These are phyloP conservation scores for Breviolum minutum DNA, from an alignment of 73 alveolate genomes.

Conservation along the genomic window DNA sequence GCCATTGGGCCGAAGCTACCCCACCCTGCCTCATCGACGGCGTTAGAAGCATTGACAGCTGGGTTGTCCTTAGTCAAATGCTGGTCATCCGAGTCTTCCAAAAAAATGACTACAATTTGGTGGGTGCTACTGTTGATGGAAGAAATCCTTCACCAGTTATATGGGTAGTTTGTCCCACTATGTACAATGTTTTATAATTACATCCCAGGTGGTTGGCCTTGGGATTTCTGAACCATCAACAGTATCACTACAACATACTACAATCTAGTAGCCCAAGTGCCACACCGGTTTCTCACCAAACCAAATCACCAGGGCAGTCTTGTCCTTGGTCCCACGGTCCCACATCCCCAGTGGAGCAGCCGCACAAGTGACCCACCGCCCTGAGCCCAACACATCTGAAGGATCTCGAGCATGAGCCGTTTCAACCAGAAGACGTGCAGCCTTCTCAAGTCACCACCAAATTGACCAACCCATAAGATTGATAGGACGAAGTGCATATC, in stretches of 20 bases:
- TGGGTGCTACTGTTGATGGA: no score
- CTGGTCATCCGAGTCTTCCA: background rate
- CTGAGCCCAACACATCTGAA: constrained; percentile 1
- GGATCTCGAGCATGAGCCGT: constrained; percentile 72
- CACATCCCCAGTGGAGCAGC: background rate
- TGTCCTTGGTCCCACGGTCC: constrained; percentile 12
- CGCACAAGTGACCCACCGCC: background rate
- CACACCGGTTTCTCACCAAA: constrained; percentile 50
- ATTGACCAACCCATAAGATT: background rate
- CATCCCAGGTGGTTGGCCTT: no score
- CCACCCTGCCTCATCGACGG: background rate
- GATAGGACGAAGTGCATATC: no score
- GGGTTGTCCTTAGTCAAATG: background rate
- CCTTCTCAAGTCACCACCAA: background rate
- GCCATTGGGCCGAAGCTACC: no score
- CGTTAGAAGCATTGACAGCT: background rate
- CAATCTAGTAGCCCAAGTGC: background rate
- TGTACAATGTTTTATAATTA: no score
- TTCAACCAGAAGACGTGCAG: constrained; percentile 69
- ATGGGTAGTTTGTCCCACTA: no score
- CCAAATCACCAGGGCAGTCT: constrained; percentile 83
- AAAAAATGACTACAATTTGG: background rate
- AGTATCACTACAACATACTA: no score
- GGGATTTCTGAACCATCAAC: background rate
- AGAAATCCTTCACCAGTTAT: no score